Conservation (phyloP, 495 filamentous ascomycete genomes). For the Lophium mytilinum region DNA sequence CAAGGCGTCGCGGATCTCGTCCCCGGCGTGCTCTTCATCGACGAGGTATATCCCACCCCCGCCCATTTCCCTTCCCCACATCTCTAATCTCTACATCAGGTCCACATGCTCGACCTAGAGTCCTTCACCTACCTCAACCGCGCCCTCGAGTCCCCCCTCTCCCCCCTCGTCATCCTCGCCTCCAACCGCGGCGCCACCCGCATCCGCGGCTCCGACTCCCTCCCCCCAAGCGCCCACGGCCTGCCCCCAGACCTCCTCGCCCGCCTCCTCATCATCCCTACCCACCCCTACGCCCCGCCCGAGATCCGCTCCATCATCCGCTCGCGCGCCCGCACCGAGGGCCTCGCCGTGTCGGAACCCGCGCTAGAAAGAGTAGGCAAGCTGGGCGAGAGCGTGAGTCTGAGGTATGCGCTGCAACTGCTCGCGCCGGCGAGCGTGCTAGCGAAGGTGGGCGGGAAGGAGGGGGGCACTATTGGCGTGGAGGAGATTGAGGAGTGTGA, state of each 20-base stretch:
- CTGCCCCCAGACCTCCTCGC: constrained; percentile 87
- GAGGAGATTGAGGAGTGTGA: constrained; percentile 82
- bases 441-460: constrained; percentile 49
- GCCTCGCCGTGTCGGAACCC: constrained; percentile 66
- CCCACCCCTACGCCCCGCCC: constrained; percentile 68
- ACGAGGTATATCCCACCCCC: constrained; percentile 61
- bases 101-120: constrained; percentile 98
- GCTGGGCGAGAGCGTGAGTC: constrained; percentile 75
- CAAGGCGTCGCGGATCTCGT: constrained; percentile 97
- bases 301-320: constrained; percentile 87
- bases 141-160: constrained; percentile 84
- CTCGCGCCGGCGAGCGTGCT: constrained; percentile 77
- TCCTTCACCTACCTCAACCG: constrained; percentile 98
- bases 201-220: constrained; percentile 64
- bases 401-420: constrained; percentile 88
- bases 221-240: constrained; percentile 68
- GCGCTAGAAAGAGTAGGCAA: constrained; percentile 79
- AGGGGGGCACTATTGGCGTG: constrained; percentile 66
- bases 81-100: constrained; percentile 40
- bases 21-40: constrained; percentile 94
- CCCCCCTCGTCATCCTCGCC: constrained; percentile 93
- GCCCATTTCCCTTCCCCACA: background rate
- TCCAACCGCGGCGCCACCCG: constrained; percentile 89
- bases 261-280: constrained; percentile 91
- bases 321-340: constrained; percentile 73